Percentiles rank a stretch among this genome's conserved stretches.
Conservation (phyloP, 2,329 filamentous ascomycete genomes). For the Neonectria hederae region DNA sequence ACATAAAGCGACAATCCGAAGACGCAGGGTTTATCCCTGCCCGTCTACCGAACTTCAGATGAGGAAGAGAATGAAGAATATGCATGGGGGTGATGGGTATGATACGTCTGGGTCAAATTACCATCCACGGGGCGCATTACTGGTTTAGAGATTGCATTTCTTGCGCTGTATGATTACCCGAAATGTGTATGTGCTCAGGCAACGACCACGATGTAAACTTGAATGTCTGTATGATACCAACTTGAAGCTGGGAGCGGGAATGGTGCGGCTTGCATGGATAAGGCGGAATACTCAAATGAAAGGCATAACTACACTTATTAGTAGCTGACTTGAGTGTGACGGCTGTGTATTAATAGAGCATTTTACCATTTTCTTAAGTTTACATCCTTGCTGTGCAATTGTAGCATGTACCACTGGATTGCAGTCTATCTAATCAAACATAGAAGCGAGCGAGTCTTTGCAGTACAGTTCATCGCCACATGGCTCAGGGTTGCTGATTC, state of each 20-base stretch:
- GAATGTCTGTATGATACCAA: constrained; percentile 42
- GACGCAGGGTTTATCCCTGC: constrained; percentile 63
- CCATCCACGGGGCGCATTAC: not conserved
- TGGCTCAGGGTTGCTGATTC: constrained; percentile 38
- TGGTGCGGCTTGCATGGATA: constrained; percentile 9
- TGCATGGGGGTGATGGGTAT: not conserved
- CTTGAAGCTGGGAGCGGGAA: constrained; percentile 24
- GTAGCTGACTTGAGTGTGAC: not conserved
- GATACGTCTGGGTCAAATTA: not conserved
- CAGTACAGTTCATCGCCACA: constrained; percentile 2
- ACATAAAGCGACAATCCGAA: constrained; percentile 21
- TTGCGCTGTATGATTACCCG: constrained; percentile 32
- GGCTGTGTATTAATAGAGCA: not conserved
- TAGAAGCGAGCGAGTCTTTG: not conserved
- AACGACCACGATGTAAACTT: constrained; percentile 26
- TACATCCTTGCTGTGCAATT: not conserved
- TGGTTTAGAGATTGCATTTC: constrained; percentile 15
- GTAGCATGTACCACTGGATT: not conserved
- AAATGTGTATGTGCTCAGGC: constrained; percentile 16
- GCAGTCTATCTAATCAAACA: not conserved
- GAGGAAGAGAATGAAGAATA: constrained; percentile 17
- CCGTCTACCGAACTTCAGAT: constrained; percentile 65
- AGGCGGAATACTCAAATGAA: not conserved
- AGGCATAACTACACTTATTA: not conserved
- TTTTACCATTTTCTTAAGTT: not conserved